Base-by-base conservation (phyloP, 177 flowering plant species). In the Vitis hybrid region DNA sequence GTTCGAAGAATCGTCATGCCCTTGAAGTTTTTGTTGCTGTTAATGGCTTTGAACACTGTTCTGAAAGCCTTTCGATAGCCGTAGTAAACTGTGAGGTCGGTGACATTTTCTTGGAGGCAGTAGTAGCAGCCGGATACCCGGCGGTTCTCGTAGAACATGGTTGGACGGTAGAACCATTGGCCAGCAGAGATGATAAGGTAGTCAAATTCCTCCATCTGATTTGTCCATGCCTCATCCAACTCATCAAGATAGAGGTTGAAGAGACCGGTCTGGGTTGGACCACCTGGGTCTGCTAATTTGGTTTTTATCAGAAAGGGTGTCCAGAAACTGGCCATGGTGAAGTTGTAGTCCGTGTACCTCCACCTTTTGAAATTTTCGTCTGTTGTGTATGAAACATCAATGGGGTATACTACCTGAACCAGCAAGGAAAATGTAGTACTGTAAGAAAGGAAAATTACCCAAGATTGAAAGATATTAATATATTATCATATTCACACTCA, bases 151-250 rank as follows among this genome's bases (percentile, higher is more conserved):
- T 81, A 78, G 73, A 67, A 84, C 4, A 80, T 69, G 0, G 29
- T 10, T 1, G 88, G 79, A 0, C 88, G 79, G 71, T 61, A 82
- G 74, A 84, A 86, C 88, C 90, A 84, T 14, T 80, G 85, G 2
- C 86, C 90, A 0, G 83, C 82, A 0, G 85, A 82, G 71, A 86
- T 29, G 64, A 86, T 74, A 2, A 86, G 13, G 70, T 82, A 86
- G 64, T 83, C 78, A 66, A 79, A 84, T 11, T 54, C 75, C 3
- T 71, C 74, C 51, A 84, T 73, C 45, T 81, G 58, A 57, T 70
- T 10, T 0, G 79, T 61, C 90, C 90, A 86, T 1, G 16, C 15
- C 3, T 69, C 69, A 59, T 86, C 82, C 10, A 60, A 59, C 34
- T 86, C 82, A 65, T 86, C 90, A 0, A 86, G 83, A 71, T 79